Evolutionary conservation across 495 filamentous ascomycete genomes (phyloP), one percentile per base, ranked within the genome.

Genomic region (Podospora didyma): DNA sequence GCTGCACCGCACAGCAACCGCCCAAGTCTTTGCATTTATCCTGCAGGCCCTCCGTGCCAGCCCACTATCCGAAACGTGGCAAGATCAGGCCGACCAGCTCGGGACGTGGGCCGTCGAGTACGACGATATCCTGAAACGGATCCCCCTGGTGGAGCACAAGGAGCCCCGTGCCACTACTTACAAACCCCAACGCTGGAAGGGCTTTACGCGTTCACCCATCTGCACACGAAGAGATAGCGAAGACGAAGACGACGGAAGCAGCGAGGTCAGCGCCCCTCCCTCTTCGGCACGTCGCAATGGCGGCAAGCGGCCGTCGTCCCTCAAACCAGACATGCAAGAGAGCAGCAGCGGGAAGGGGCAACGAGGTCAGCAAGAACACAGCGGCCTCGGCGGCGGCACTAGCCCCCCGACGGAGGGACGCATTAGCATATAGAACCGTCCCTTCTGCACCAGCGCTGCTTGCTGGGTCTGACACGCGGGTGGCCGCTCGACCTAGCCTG

Each of bases 21-120:
- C 73, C 7, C 71, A 78, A 59, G 70, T 79, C 46, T 73, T 80
- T 58, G 71, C 72, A 41, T 80, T 82, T 56, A 70, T 67, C 49
- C 60, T 82, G 52, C 68, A 74, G 58, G 72, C 69, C 37, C 72
- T 79, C 45, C 57, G 61, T 49, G 59, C n/a, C 65, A 26, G 48
- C 50, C 55, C 69, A 23, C 44, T 68, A 60, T 63, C 69, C 35
- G n/a, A n/a, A n/a, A n/a, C n/a, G n/a, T 80, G 71, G 77, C 65
- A 73, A 17, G 64, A 75, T 52, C 69, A 71, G 9, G 51, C 60
- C 23, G 46, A 23, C 22, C 44, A 49, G 11, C 59, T 75, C 49
- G 53, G 70, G 23, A 71, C 39, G 11, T 78, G 73, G 74, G 65
- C 49, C 22, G 67, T 75, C 14, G 64, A 72, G 51, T 74, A 68